Conservation (phyloP, 441 rosid species). For the Corymbia citriodora region DNA sequence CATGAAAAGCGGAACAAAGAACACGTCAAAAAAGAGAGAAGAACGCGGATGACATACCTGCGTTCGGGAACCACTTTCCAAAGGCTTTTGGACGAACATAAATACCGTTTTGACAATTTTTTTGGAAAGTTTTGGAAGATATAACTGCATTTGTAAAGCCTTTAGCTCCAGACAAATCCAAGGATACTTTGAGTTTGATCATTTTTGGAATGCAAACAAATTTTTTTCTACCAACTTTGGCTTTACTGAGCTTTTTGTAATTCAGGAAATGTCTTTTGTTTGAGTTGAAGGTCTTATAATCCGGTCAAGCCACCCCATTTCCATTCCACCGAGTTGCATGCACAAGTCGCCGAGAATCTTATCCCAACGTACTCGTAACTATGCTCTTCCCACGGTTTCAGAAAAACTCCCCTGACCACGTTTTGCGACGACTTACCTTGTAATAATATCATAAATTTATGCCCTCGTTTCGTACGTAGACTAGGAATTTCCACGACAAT, state of each 20-base stretch:
- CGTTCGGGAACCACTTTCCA: neutral
- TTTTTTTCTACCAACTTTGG: fast-evolving
- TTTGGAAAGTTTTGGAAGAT: neutral
- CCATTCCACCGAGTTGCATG: neutral
- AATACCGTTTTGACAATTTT: neutral
- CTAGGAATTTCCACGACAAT: neutral
- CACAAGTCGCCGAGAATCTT: neutral
- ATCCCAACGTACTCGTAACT: neutral
- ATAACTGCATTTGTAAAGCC: fast-evolving
- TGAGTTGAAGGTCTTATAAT: neutral
- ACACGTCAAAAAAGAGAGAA: neutral
- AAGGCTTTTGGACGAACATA: neutral
- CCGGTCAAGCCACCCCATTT: neutral
- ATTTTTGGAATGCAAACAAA: too few species aligned
- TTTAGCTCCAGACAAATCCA: too few species aligned
- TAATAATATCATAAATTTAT: neutral
- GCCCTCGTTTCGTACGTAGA: neutral
- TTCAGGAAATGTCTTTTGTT: neutral
- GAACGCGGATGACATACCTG: neutral
- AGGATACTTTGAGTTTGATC: fast-evolving
- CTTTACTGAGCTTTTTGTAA: fast-evolving
- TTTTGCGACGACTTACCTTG: neutral
- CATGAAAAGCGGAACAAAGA: neutral
- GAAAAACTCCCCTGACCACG: neutral
- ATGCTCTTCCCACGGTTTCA: neutral